A percentile compares a stretch with the other conserved stretches of the same genome.
These are phyloP conservation scores for Xylaria sp. DNA, from an alignment of 2,329 filamentous ascomycete species.

Conservation along the genomic window DNA sequence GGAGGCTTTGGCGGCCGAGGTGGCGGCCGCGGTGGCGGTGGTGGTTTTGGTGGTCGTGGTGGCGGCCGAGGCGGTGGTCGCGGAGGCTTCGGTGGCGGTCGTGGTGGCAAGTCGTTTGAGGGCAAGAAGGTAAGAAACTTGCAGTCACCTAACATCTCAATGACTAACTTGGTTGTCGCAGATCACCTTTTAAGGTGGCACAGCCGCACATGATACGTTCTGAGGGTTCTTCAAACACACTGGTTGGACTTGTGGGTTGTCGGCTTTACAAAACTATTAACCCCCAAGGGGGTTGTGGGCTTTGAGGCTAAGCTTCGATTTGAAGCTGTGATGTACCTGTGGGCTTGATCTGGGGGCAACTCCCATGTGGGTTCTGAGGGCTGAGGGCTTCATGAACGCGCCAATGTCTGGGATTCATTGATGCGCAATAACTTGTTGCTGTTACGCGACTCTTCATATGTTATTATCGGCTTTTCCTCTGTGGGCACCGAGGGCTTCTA, in stretches of 20 bases:
- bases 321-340: slow-evolving; percentile 59
- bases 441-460: slow-evolving; percentile 13
- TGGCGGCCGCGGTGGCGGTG: slow-evolving; percentile 54
- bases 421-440: slow-evolving; percentile 23
- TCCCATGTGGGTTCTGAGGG: slow-evolving; percentile 42
- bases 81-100: slow-evolving; percentile 52
- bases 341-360: slow-evolving; percentile 53
- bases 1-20: slow-evolving; percentile 59
- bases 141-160: neutral
- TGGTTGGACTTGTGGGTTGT: slow-evolving; percentile 63
- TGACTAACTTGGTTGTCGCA: slow-evolving; percentile 13
- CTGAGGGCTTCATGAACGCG: slow-evolving; percentile 33
- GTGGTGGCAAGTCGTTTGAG: slow-evolving; percentile 65
- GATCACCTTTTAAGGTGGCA: slow-evolving; percentile 56
- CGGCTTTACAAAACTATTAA: slow-evolving; percentile 54
- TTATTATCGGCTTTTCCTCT: slow-evolving; percentile 42
- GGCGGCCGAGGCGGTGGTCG: slow-evolving; percentile 51
- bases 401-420: slow-evolving; percentile 31
- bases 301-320: slow-evolving; percentile 56
- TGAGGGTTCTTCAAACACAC: slow-evolving; percentile 54
- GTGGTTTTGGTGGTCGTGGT: slow-evolving; percentile 58
- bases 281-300: slow-evolving; percentile 53
- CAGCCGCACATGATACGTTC: slow-evolving; percentile 48
- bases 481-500: slow-evolving; percentile 44
- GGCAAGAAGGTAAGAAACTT: slow-evolving; percentile 69